Percentiles rank a stretch among this genome's conserved stretches.
Conservation (phyloP, 768 basidiomycete genomes). For the Lyophyllum shimeji region DNA sequence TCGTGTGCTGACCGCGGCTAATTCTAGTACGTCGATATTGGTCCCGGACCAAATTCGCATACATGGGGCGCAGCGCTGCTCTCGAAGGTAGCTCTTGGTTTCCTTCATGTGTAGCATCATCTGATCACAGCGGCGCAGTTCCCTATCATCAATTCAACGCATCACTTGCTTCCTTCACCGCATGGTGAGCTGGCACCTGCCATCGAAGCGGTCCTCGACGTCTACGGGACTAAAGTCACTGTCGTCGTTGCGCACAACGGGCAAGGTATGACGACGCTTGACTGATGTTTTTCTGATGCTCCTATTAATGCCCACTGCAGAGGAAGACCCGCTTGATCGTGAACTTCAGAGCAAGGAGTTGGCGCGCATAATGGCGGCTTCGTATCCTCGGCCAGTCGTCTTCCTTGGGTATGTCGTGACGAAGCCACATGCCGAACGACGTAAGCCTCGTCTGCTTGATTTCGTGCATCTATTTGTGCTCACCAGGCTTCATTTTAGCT, state of each 20-base stretch:
- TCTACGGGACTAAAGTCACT: conserved; percentile 74
- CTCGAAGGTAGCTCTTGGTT: conserved; percentile 55
- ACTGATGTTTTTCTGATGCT: neutral
- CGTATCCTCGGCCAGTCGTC: conserved; percentile 71
- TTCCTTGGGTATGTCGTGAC: conserved; percentile 85
- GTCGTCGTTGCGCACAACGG: conserved; percentile 93
- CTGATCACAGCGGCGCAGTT: conserved; percentile 47
- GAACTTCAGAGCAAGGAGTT: conserved; percentile 82
- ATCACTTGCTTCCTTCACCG: conserved; percentile 87
- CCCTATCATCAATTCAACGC: conserved; percentile 83
- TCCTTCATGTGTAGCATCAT: neutral
- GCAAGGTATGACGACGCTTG: conserved; percentile 54
- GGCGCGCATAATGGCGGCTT: conserved; percentile 72
- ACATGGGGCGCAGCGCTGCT: conserved; percentile 87
- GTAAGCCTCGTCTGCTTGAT: conserved; percentile 37
- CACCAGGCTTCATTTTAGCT: conserved; percentile 36
- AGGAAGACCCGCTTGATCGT: conserved; percentile 87
- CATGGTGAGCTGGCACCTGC: conserved; percentile 85
- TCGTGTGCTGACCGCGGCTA: conserved; percentile 3
- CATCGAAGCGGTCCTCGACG: conserved; percentile 81
- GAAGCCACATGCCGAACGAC: conserved; percentile 58
- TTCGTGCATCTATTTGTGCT: conserved; percentile 3
- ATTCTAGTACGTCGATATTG: conserved; percentile 78
- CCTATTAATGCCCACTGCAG: conserved; percentile 33
- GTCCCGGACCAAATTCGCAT: conserved; percentile 84